Percentiles rank a stretch among this genome's conserved stretches.
Evolutionary conservation across 75 land plant species (phyloP).

Genomic region (Ceratopteris richardii): DNA sequence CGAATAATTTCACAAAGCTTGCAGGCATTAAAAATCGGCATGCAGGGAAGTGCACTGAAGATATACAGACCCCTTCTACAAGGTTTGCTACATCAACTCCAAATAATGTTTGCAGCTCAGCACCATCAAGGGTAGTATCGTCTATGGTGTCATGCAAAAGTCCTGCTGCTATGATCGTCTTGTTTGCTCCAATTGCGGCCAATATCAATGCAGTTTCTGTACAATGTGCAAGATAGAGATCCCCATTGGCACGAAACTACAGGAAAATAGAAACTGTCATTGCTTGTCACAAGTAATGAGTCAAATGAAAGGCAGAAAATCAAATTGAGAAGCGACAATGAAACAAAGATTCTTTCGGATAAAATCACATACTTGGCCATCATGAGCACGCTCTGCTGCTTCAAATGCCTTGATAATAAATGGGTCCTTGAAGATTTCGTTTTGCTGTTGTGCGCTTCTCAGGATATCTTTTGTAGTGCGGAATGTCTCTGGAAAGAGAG

Average conservation of each 20-base stretch:
- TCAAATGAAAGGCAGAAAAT: too few species aligned
- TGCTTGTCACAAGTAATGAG: too few species aligned
- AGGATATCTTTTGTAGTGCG: constrained; percentile 53
- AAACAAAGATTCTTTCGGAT: too few species aligned
- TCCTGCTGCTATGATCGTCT: constrained; percentile 90
- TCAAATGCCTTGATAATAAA: constrained; percentile 76
- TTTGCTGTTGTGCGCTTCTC: constrained; percentile 51
- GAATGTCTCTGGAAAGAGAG: constrained; percentile 5
- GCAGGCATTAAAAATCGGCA: too few species aligned
- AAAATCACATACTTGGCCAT: constrained; percentile 64
- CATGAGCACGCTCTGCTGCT: constrained; percentile 83
- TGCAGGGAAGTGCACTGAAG: too few species aligned
- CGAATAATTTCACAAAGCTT: too few species aligned
- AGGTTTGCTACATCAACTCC: constrained; percentile 81
- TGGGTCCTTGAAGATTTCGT: constrained; percentile 59
- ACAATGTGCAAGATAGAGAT: constrained; percentile 83
- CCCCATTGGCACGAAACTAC: constrained; percentile 86
- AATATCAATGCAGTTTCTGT: constrained; percentile 80
- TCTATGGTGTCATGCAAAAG: constrained; percentile 91
- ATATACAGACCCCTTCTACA: constrained; percentile 55
- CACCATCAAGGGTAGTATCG: constrained; percentile 57
- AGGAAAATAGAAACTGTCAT: background rate
- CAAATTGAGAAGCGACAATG: too few species aligned
- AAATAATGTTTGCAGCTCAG: constrained; percentile 42
- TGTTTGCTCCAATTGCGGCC: constrained; percentile 70